Base-by-base conservation (phyloP, 192 early-diverging fungal genomes). In the Coemansia umbellata region DNA sequence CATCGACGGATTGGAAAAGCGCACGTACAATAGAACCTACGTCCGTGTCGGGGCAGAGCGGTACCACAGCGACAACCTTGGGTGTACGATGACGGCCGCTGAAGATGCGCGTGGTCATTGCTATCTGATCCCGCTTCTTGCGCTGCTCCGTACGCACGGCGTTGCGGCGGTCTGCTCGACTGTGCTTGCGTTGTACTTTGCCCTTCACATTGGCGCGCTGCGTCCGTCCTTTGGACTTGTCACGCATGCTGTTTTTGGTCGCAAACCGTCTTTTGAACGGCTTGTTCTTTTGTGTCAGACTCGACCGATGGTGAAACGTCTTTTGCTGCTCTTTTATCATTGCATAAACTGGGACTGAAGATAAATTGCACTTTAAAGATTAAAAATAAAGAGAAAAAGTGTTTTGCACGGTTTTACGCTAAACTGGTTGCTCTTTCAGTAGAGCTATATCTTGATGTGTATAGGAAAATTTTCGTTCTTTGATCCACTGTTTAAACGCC, bases 191-290 rank as follows among this genome's bases (percentile, higher is more conserved):
- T 44, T 51, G 58, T 11, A 71, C 60, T 43, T 82, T 81, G 19
- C 78, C 68, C 70, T 89, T 87, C 58, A 86, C 45, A 22, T 67
- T 55, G 2, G 56, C 73, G 2, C 87, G 81, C 49, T 84, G 75
- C 10, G 88, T 81, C 43, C 87, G 88, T 42, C 90, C 87, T 85
- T 97, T 97, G 37, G 78, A 78, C 55, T 86, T 84, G 51, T 88
- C 88, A 58, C 89, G 87, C 33, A 91, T 55, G 10, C 73, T 62
- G 31, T 88, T 85, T 57, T 97, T 98, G 1, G 91, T 81, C 18
- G 89, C 81, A 81, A 91, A 89, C 60, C 88, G 86, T 8, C 90
- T 91, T 78, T 98, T 98, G 86, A 98, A 98, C 48, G 87, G 84
- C 74, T 97, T 98, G 85, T 98, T 95, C 57, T 79, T 81, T 74